Percentiles rank a stretch among this genome's conserved stretches.
phyloP scores from a whole-genome alignment of 129 eudicot species.

The Oenanthe sinensis region DNA sequence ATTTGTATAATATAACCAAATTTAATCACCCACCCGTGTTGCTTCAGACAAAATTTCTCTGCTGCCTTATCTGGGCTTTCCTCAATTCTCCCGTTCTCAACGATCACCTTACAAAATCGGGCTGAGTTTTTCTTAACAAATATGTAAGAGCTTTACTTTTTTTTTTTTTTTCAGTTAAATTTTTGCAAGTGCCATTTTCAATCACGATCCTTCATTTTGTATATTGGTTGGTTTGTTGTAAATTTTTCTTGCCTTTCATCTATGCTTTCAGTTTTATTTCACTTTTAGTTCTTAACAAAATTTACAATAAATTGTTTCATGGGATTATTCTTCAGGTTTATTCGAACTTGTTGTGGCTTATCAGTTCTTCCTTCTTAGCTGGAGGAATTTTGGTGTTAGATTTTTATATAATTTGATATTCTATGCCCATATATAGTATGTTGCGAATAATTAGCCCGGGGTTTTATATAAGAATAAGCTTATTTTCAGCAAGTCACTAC shows the following conservation, averaged over 20 bases:
- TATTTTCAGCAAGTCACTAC: background rate
- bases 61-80: background rate
- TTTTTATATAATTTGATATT: background rate
- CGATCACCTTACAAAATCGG: background rate
- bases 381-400: background rate
- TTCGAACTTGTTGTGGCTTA: background rate
- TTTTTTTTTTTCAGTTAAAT: background rate
- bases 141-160: background rate
- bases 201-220: background rate
- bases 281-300: too few relatives aligned
- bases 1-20: background rate
- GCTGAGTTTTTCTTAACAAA: background rate
- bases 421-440: background rate
- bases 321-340: background rate
- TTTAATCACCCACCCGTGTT: background rate
- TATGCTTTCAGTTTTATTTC: background rate
- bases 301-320: background rate
- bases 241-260: background rate
- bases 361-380: background rate
- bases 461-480: background rate
- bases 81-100: background rate
- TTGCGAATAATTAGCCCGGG: background rate
- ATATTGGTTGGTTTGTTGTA: background rate
- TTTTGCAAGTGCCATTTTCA: background rate
- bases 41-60: background rate